Evolutionary conservation across 768 basidiomycete species (phyloP), one percentile per base, ranked within the genome.

Genomic region (Russula virescens): DNA sequence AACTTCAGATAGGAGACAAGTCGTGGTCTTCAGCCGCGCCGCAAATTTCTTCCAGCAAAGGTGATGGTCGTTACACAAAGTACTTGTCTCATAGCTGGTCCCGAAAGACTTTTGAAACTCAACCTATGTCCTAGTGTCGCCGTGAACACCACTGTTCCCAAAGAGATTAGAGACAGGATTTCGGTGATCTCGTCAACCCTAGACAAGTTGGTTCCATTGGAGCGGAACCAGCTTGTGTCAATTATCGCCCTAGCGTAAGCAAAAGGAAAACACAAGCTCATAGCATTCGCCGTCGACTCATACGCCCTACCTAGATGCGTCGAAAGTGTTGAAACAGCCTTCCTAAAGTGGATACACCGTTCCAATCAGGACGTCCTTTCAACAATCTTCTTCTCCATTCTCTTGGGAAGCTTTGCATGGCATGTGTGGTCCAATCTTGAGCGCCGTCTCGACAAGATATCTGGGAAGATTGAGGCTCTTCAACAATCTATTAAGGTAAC

Each of bases 401-500:
- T 64, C n/a, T 19, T 60, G 21, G 52, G 46, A n/a, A 35, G 55
- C 6, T 54, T 59, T 38, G 53, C 40, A 5, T 55, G 51, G 31
- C 34, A 40, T 26, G 21, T 45, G 23, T 59, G 53, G 63, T 49
- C 47, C 23, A 45, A 52, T 5, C 47, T 64, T 13, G 43, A 59
- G 16, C 46, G 21, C 21, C 57, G 10, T 4, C 47, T 63, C 10
- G 46, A 43, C 14, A 46, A 43, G 6, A 13, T 59, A 25, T 25
- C 11, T 23, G 13, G 1, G 21, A 59, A 26, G 47, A 55, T 63
- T 1, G 52, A 59, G 1, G 47, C n/a, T 13, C 46, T 64, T 55
- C 52, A 64, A 5, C 19, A 45, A 21, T 54, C 63, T 28, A 23
- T 55, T 31, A 31, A 31, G 58, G 63, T 64, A 38, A 43, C 8